Percentiles rank a stretch among this genome's conserved stretches.
Conservation (phyloP, 2,329 filamentous ascomycete species). For the Emydomyces testavorans region DNA sequence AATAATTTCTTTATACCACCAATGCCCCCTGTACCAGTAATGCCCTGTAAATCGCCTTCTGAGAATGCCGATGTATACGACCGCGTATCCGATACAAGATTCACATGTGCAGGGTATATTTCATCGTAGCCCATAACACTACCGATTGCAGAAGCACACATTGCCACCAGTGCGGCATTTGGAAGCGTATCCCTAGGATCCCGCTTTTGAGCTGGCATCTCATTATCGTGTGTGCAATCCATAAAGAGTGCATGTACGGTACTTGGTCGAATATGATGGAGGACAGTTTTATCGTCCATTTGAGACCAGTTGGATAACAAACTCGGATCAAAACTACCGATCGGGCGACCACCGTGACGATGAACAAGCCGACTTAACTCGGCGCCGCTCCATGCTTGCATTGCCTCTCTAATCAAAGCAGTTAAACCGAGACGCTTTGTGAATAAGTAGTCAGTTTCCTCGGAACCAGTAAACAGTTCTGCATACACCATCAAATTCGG, state of each 20-base stretch:
- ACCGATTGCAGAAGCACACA: constrained; percentile 89
- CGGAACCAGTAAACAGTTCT: constrained; percentile 88
- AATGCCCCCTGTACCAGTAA: constrained; percentile 69
- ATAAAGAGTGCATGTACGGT: constrained; percentile 92
- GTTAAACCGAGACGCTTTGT: constrained; percentile 85
- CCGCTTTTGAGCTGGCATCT: constrained; percentile 87
- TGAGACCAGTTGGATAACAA: constrained; percentile 57
- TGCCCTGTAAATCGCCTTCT: constrained; percentile 47
- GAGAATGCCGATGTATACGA: constrained; percentile 72
- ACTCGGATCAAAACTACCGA: constrained; percentile 94
- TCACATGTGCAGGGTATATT: constrained; percentile 84
- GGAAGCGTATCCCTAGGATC: constrained; percentile 89
- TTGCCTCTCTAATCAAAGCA: constrained; percentile 86
- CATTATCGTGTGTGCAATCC: constrained; percentile 99
- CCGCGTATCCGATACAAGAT: constrained; percentile 80
- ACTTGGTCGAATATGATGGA: constrained; percentile 72
- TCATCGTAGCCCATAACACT: constrained; percentile 99
- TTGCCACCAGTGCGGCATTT: constrained; percentile 84
- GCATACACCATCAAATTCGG: constrained; percentile 86
- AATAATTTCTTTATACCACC: constrained; percentile 82
- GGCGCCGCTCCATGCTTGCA: constrained; percentile 94
- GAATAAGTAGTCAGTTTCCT: constrained; percentile 92
- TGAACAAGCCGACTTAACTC: constrained; percentile 90
- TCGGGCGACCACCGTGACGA: constrained; percentile 81
- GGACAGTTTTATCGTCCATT: constrained; percentile 43